Evolutionary conservation across 805 yeast species (phyloP), one percentile per base, ranked within the genome.

Genomic region (Jamesozyma spencerorum): DNA sequence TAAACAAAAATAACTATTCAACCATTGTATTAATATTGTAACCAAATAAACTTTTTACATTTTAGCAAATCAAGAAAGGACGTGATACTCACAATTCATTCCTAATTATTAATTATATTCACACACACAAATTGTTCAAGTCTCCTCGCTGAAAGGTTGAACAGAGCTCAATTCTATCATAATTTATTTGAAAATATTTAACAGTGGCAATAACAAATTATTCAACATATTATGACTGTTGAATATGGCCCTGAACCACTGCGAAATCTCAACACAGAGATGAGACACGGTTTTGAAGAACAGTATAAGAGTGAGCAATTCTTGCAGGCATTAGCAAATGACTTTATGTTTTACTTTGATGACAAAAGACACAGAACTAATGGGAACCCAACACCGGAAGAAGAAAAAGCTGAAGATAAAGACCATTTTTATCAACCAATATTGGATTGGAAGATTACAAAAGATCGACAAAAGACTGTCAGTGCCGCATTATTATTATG

Each of bases 401-500:
- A 71, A 24, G 79, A 75, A 52, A 72, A 71, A 47, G 47, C 48
- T 12, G 53, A 57, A 19, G 72, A 71, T 41, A 62, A 58, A 18
- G 70, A 71, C 34, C 49, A 51, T 11, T 74, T 73, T 47, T 79
- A 72, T 58, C 85, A 81, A 56, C 81, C 85, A 3, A 80, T 84
- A 2, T 63, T 77, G 2, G 97, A 90, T 56, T 92, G 98, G 98
- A 83, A 94, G 48, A 74, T 80, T 24, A 83, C 86, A 72, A 78
- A 81, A 45, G 95, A 87, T 50, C 75, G 96, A 34, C 95, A 84
- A 55, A 84, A 88, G 57, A 92, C 98, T 1, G 86, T 88, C 11
- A 80, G 85, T 40, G 98, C 97, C 0, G 97, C 95, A 13, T 67
- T 92, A 7, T 87, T 92, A 37, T 66, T 92, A 37, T 92, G 98